Conservation (phyloP, 106 monocot species). For the Acorus gramineus region DNA sequence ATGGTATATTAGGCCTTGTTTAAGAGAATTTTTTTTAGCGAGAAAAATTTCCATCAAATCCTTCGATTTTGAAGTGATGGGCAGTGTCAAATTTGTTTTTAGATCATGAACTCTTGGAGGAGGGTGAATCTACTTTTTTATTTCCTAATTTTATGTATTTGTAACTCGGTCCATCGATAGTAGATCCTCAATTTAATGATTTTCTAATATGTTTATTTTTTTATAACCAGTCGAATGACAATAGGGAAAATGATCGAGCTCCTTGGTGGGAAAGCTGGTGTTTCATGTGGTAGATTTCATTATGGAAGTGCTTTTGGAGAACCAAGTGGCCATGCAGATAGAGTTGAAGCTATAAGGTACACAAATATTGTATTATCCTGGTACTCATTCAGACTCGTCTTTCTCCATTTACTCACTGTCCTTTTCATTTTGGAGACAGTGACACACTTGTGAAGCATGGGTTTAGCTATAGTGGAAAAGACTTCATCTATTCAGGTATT, state of each 20-base stretch:
- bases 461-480: conserved; percentile 81
- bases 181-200: no score
- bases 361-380: background rate
- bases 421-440: conserved; percentile 12
- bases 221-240: conserved; percentile 76
- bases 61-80: no score
- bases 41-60: no score
- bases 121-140: no score
- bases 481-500: conserved; percentile 70
- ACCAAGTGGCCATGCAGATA: conserved; percentile 93
- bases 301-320: conserved; percentile 99
- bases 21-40: no score
- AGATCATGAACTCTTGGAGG: no score
- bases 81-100: no score
- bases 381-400: background rate
- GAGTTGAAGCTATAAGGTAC: conserved; percentile 91
- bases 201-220: background rate
- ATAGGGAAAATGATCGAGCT: conserved; percentile 99
- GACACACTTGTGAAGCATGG: conserved; percentile 57
- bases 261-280: conserved; percentile 95
- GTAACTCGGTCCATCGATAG: no score
- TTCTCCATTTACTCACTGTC: no score
- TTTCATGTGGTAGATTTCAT: conserved; percentile 82
- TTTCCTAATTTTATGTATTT: no score
- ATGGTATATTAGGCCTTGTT: no score